phyloP scores from a whole-genome alignment of 495 filamentous ascomycete genomes.

The Aspergillus nanangensis region DNA sequence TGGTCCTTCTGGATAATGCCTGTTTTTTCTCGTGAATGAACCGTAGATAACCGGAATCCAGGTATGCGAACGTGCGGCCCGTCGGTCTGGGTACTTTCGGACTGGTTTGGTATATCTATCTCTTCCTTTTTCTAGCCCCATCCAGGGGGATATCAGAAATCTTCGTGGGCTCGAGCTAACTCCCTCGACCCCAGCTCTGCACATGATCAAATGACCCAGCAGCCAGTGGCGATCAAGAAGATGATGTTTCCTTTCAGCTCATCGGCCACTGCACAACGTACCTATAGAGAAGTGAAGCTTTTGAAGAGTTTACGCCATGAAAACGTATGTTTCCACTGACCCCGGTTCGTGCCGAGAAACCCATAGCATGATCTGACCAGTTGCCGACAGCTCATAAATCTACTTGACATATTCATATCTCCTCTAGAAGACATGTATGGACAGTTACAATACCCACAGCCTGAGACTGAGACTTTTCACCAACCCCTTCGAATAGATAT shows the following conservation, averaged over 20 bases:
- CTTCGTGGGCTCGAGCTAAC: too few relatives aligned
- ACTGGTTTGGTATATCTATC: constrained; percentile 73
- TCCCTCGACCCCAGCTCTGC: constrained; percentile 64
- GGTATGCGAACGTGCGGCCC: constrained; percentile 95
- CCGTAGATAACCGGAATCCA: constrained; percentile 31
- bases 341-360: background rate
- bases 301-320: constrained; percentile 95
- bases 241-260: constrained; percentile 99
- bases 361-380: constrained; percentile 10
- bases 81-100: constrained; percentile 99
- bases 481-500: too few relatives aligned
- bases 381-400: constrained; percentile 73
- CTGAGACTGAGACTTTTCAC: too few relatives aligned
- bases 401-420: constrained; percentile 99
- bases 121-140: constrained; percentile 3
- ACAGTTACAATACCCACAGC: too few relatives aligned
- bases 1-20: constrained; percentile 6
- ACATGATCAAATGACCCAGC: constrained; percentile 89
- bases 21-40: background rate
- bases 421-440: constrained; percentile 95
- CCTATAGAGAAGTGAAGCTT: constrained; percentile 94
- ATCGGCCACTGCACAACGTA: constrained; percentile 89
- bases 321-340: constrained; percentile 56
- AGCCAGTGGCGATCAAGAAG: constrained; percentile 97
- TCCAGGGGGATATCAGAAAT: too few relatives aligned